Percentiles rank a stretch among this genome's conserved stretches.
These are phyloP conservation scores for Aspergillus cavernicola DNA, from an alignment of 495 filamentous ascomycete genomes.

Conservation along the genomic window DNA sequence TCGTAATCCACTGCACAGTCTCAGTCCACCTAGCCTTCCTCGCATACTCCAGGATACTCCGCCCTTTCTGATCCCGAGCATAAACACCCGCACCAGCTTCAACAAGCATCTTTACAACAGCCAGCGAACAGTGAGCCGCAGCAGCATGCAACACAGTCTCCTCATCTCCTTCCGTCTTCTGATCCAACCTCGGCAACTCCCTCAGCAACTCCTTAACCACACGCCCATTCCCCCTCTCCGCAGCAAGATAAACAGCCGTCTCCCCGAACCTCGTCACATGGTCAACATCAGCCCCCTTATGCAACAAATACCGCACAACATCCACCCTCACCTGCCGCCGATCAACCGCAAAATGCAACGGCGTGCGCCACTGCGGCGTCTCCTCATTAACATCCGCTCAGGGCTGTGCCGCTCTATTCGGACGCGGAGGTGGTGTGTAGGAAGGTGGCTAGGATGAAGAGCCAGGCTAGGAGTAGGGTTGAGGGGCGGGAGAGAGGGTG, in stretches of 20 bases:
- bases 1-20: not conserved
- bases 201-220: not conserved
- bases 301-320: not conserved
- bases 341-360: conserved; percentile 1
- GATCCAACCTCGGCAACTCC: not conserved
- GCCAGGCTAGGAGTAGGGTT: too few relatives aligned
- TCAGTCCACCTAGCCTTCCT: not conserved
- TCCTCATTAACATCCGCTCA: not conserved
- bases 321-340: not conserved
- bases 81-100: not conserved
- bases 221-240: not conserved
- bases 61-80: not conserved
- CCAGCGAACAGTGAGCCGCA: not conserved
- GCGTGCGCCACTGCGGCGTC: not conserved
- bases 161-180: too few relatives aligned
- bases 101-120: not conserved
- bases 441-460: too few relatives aligned
- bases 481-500: too few relatives aligned
- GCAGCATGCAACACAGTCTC: not conserved
- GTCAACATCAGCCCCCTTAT: not conserved
- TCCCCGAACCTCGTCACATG: not conserved
- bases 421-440: too few relatives aligned
- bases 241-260: not conserved
- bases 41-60: not conserved
- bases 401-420: too few relatives aligned